These are phyloP conservation scores for Kazachstania viticola DNA, from an alignment of 805 yeast species.

Conservation along the genomic window DNA sequence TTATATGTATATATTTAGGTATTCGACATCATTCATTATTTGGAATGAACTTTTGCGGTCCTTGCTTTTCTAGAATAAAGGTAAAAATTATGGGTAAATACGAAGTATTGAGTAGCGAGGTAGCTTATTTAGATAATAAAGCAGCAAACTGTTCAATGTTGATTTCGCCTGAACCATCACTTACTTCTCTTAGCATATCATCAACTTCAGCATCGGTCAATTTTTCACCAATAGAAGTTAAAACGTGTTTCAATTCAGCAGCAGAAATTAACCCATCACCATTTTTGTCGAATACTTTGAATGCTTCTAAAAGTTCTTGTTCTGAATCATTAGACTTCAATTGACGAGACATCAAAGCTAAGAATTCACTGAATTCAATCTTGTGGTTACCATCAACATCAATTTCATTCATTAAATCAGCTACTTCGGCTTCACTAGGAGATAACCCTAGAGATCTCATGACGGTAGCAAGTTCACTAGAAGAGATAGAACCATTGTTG, in stretches of 20 bases:
- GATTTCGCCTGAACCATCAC: slow-evolving; percentile 93
- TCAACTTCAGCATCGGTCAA: slow-evolving; percentile 94
- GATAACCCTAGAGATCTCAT: slow-evolving; percentile 98
- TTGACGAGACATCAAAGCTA: slow-evolving; percentile 83
- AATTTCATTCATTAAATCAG: slow-evolving; percentile 94
- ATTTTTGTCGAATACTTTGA: slow-evolving; percentile 91
- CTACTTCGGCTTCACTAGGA: slow-evolving; percentile 91
- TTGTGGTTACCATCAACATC: slow-evolving; percentile 91
- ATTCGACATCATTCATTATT: not conserved
- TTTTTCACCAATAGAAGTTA: slow-evolving; percentile 95
- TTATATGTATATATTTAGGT: no score
- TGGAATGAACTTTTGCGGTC: no score
- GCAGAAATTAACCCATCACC: slow-evolving; percentile 96
- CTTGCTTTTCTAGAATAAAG: not conserved
- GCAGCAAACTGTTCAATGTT: slow-evolving; percentile 95
- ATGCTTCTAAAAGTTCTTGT: slow-evolving; percentile 94
- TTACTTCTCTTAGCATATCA: slow-evolving; percentile 93
- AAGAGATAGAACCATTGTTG: slow-evolving; percentile 92
- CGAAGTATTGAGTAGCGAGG: not conserved
- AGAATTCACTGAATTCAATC: slow-evolving; percentile 71
- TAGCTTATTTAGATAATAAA: slow-evolving; percentile 61
- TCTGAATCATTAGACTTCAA: slow-evolving; percentile 95
- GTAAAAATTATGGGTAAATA: not conserved
- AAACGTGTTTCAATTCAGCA: slow-evolving; percentile 91
- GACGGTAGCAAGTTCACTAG: slow-evolving; percentile 91